Evolutionary conservation across 2,329 filamentous ascomycete genomes (phyloP), one percentile per base, ranked within the genome.

Genomic region (Phaeoacremonium minimum): DNA sequence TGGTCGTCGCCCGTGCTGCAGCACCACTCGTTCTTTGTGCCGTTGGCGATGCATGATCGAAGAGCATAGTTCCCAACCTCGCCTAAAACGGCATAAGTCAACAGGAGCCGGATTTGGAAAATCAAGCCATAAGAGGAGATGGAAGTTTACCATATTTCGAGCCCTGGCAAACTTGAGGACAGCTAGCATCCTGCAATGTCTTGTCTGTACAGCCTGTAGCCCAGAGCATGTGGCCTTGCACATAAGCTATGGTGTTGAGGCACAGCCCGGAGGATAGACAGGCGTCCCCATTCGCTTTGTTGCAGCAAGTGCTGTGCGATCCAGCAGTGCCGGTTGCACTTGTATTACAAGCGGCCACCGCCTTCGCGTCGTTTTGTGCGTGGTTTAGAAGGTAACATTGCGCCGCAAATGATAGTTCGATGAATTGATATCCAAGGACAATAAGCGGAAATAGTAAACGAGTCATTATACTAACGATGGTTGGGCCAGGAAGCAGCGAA

Each of bases 211-310:
- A 50, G 12, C 39, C 46, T 5, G 37, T 46, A 4, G 45, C 30
- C 41, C 46, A 49, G 9, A 47, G 37, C 6, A 49, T 7, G 26
- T 46, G 46, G 28, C 41, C 43, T 18, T 42, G 38, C 18, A 46
- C 40, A 2, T 30, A 28, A 5, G 48, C 40, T 17, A 35, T 20
- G 14, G 37, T 49, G 31, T 48, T 48, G 18, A 49, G 35, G 29
- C 46, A 51, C 11, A 49, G 35, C 7, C 46, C 48, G 2, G 48
- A 44, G 16, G 46, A 48, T 15, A 51, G 39, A 31, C 48, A 51
- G 2, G 42, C 44, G 18, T 49, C 48, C 18, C 32, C 36, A 28
- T 51, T 51, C 5, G 38, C 38, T 5, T 28, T 32, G 29, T 47
- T 47, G 30, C 48, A 51, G 28, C 47, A 51, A 13, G 46, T 42